Percentiles rank a stretch among this genome's conserved stretches.
Evolutionary conservation across 163 green algal genomes (phyloP).

Genomic region (Chlorella variabilis): DNA sequence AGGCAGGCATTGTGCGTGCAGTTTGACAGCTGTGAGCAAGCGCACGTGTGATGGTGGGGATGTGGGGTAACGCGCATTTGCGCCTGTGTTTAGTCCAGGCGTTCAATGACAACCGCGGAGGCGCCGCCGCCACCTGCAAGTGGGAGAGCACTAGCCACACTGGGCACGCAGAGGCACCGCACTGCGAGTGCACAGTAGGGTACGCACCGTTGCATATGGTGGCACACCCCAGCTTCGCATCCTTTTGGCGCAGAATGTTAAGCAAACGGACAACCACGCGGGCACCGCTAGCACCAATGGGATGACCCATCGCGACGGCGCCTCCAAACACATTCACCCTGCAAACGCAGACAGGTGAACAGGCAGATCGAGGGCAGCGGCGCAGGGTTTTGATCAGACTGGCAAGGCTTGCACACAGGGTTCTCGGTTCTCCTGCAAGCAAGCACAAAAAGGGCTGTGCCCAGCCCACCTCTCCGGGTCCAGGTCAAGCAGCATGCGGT

Average conservation of each 20-base stretch:
- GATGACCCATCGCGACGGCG: slow-evolving; percentile 90
- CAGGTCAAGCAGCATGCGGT: slow-evolving; percentile 80
- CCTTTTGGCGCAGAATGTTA: slow-evolving; percentile 65
- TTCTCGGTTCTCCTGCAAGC: not conserved
- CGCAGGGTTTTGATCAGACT: too few relatives aligned
- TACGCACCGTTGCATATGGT: slow-evolving; percentile 88
- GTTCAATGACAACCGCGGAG: slow-evolving; percentile 81
- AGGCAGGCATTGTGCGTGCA: too few relatives aligned
- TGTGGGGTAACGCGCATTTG: too few relatives aligned
- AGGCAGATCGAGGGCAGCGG: too few relatives aligned
- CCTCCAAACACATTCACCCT: slow-evolving; percentile 91
- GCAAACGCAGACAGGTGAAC: not conserved
- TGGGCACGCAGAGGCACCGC: not conserved
- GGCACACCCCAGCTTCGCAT: slow-evolving; percentile 70
- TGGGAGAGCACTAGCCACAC: not conserved
- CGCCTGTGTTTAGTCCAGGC: too few relatives aligned
- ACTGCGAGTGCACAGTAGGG: not conserved
- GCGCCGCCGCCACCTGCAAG: slow-evolving; percentile 82
- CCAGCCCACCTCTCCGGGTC: slow-evolving; percentile 34
- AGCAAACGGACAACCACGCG: slow-evolving; percentile 88
- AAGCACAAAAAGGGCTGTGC: not conserved
- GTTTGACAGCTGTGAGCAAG: too few relatives aligned
- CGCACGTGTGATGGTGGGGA: too few relatives aligned
- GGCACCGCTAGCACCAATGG: slow-evolving; percentile 87
- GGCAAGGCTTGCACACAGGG: too few relatives aligned